phyloP scores from a whole-genome alignment of 176 grass and related monocot genomes.

The Phragmites australis region DNA sequence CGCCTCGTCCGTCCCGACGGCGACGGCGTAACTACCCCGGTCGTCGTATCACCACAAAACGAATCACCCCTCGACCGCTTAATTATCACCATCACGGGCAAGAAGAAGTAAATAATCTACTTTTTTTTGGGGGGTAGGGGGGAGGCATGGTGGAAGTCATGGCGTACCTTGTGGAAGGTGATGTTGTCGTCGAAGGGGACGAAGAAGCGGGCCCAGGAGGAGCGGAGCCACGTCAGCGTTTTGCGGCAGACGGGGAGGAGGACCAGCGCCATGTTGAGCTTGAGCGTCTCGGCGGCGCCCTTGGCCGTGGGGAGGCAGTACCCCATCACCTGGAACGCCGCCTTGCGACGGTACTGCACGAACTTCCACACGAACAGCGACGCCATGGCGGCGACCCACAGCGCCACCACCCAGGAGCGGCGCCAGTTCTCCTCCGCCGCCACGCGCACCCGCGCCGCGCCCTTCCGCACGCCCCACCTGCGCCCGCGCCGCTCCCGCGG shows the following conservation, averaged over 20 bases:
- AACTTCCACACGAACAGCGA: slow-evolving; percentile 90
- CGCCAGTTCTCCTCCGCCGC: slow-evolving; percentile 91
- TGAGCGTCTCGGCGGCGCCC: slow-evolving; percentile 93
- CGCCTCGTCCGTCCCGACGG: slow-evolving; percentile 41
- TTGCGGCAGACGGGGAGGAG: slow-evolving; percentile 93
- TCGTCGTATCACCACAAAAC: background rate
- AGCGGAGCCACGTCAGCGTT: slow-evolving; percentile 96
- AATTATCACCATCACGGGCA: too few relatives aligned
- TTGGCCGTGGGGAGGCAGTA: slow-evolving; percentile 93
- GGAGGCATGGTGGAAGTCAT: too few relatives aligned
- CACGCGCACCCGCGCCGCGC: slow-evolving; percentile 46
- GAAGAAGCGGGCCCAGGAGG: slow-evolving; percentile 86
- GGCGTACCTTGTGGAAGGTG: slow-evolving; percentile 95
- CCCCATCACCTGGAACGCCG: slow-evolving; percentile 78
- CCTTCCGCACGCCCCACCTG: slow-evolving; percentile 23
- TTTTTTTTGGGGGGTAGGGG: background rate
- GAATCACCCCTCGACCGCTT: background rate
- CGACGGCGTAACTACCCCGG: slow-evolving; percentile 27
- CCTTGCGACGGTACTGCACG: slow-evolving; percentile 63
- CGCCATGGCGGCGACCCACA: slow-evolving; percentile 72
- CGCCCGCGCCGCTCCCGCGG: background rate
- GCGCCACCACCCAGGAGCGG: slow-evolving; percentile 62
- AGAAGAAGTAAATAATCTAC: too few relatives aligned
- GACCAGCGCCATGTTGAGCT: slow-evolving; percentile 98
- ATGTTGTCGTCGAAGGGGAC: slow-evolving; percentile 99